Evolutionary conservation across 2,329 filamentous ascomycete genomes (phyloP).

Genomic region (Teratosphaeria pseudoeucalypti): DNA sequence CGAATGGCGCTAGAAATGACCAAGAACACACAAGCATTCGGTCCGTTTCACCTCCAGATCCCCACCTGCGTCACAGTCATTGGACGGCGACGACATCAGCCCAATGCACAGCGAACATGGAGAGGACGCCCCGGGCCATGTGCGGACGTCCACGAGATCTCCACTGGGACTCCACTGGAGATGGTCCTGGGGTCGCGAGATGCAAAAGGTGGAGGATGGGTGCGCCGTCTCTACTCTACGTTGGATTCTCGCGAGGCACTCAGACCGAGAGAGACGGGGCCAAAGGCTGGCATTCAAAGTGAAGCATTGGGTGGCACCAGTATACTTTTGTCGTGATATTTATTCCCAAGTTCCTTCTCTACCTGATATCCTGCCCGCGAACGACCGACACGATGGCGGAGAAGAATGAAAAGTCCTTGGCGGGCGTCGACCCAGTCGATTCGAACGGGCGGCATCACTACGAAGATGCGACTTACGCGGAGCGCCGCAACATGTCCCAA

Average conservation of each 20-base stretch:
- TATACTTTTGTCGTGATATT: neutral
- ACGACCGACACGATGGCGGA: neutral
- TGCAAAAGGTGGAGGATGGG: neutral
- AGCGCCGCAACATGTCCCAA: conserved; percentile 13
- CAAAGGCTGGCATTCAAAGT: neutral
- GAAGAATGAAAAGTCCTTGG: conserved; percentile 1
- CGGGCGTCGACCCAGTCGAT: neutral
- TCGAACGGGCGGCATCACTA: conserved; percentile 8
- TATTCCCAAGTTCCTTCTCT: neutral
- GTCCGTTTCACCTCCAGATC: neutral
- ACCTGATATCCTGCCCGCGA: neutral
- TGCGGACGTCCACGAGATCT: neutral
- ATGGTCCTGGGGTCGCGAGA: neutral
- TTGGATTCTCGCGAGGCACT: neutral
- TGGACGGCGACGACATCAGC: neutral
- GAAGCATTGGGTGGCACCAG: neutral
- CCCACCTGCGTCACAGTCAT: neutral
- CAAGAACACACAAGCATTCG: neutral
- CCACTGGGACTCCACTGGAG: neutral
- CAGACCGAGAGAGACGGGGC: neutral
- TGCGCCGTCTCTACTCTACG: neutral
- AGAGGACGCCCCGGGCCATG: neutral
- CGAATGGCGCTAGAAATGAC: neutral
- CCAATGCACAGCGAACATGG: neutral
- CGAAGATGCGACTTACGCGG: conserved; percentile 12